These are phyloP conservation scores for Talaromyces funiculosus DNA, from an alignment of 2,329 filamentous ascomycete genomes.

Conservation along the genomic window DNA sequence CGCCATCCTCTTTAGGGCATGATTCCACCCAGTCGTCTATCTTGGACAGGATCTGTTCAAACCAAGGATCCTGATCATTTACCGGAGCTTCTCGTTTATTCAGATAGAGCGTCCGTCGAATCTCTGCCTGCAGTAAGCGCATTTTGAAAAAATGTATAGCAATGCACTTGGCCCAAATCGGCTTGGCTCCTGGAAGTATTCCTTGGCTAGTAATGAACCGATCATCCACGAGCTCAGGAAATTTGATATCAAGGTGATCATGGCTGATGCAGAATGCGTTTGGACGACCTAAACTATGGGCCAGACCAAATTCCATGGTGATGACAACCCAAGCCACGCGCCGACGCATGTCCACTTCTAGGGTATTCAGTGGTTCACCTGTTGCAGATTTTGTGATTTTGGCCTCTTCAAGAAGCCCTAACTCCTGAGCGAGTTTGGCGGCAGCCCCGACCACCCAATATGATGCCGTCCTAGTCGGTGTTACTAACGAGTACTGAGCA, in stretches of 20 bases:
- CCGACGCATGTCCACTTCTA: conserved; percentile 84
- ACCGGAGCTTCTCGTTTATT: conserved; percentile 71
- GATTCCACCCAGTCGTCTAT: conserved; percentile 73
- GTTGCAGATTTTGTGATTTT: conserved; percentile 65
- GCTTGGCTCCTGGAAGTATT: conserved; percentile 62
- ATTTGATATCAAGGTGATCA: conserved; percentile 78
- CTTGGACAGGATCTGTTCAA: conserved; percentile 69
- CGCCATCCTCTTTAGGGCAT: conserved; percentile 65
- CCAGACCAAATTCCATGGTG: conserved; percentile 81
- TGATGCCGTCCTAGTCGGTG: conserved; percentile 83
- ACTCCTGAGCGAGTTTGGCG: conserved; percentile 78
- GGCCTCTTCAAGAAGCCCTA: conserved; percentile 82
- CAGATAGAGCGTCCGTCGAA: conserved; percentile 78
- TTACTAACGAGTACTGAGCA: conserved; percentile 85
- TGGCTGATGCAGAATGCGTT: conserved; percentile 76
- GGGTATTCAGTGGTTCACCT: conserved; percentile 57
- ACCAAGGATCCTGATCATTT: conserved; percentile 82
- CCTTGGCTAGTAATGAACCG: conserved; percentile 73
- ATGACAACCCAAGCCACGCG: conserved; percentile 82
- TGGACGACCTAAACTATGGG: conserved; percentile 81
- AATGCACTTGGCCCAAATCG: conserved; percentile 76
- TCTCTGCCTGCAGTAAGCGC: conserved; percentile 80
- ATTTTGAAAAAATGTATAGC: conserved; percentile 93
- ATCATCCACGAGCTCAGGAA: conserved; percentile 78
- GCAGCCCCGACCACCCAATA: conserved; percentile 91